A percentile compares a stretch with the other conserved stretches of the same genome.
phyloP scores from a whole-genome alignment of 164 flowering plant genomes.

The Liriodendron chinense region DNA sequence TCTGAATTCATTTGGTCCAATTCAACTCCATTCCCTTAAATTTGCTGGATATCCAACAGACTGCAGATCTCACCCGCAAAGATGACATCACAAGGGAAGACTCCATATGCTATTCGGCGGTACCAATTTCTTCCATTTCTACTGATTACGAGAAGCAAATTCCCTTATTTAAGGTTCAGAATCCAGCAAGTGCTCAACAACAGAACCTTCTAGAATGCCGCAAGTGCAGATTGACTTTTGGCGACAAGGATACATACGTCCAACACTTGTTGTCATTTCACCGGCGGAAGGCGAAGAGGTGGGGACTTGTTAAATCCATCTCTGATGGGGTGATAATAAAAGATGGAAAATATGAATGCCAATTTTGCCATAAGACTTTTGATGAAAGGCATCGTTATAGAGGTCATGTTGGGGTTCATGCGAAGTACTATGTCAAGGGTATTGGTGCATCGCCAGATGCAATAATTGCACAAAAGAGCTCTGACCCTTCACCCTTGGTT shows the following conservation, averaged over 20 bases:
- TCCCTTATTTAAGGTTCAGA: slow-evolving; percentile 15
- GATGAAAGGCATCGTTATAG: slow-evolving; percentile 61
- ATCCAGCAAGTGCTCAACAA: slow-evolving; percentile 45
- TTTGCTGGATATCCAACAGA: slow-evolving; percentile 27
- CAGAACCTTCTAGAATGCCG: slow-evolving; percentile 66
- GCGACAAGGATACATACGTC: slow-evolving; percentile 65
- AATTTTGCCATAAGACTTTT: slow-evolving; percentile 74
- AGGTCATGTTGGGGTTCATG: slow-evolving; percentile 81
- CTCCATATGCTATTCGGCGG: slow-evolving; percentile 14
- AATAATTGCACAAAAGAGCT: slow-evolving; percentile 17
- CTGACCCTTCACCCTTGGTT: slow-evolving; percentile 26
- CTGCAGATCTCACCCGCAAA: slow-evolving; percentile 22
- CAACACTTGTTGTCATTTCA: slow-evolving; percentile 65
- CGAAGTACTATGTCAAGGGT: slow-evolving; percentile 46
- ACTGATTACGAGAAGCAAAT: slow-evolving; percentile 25
- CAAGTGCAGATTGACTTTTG: slow-evolving; percentile 64
- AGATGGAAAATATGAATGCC: slow-evolving; percentile 78
- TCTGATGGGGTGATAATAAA: slow-evolving; percentile 68
- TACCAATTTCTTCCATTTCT: slow-evolving; percentile 23
- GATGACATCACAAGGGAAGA: slow-evolving; percentile 26
- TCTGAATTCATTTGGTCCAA: neutral
- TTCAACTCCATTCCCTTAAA: slow-evolving; percentile 7
- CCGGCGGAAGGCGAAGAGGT: slow-evolving; percentile 54
- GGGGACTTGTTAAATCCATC: slow-evolving; percentile 53
- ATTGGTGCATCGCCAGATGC: slow-evolving; percentile 37